Conservation (phyloP, 2,329 filamentous ascomycete species). For the Neoarthrinium moseri region DNA sequence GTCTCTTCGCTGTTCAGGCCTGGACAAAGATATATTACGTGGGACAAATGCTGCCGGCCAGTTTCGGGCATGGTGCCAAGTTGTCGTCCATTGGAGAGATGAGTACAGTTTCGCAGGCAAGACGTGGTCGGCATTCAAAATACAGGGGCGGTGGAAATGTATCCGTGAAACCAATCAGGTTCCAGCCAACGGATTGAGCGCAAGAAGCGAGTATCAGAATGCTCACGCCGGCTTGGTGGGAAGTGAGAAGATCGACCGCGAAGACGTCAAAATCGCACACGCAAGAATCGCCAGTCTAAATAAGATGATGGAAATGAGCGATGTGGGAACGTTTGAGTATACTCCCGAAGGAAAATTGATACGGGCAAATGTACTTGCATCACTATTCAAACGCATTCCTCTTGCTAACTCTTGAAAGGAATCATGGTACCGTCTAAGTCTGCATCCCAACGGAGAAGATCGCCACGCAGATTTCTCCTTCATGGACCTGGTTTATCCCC, state of each 20-base stretch:
- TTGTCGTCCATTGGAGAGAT: slow-evolving; percentile 6
- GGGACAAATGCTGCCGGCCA: not conserved
- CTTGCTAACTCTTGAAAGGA: not conserved
- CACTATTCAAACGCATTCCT: not conserved
- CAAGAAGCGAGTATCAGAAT: no score
- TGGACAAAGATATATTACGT: not conserved
- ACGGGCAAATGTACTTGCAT: slow-evolving; percentile 3
- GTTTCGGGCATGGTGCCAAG: slow-evolving; percentile 10
- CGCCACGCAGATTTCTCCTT: slow-evolving; percentile 7
- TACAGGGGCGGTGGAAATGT: slow-evolving; percentile 8
- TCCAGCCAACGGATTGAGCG: no score
- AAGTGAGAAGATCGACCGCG: no score
- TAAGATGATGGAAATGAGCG: slow-evolving; percentile 12
- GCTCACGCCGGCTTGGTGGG: no score
- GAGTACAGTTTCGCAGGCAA: slow-evolving; percentile 5
- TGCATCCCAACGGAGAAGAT: not conserved
- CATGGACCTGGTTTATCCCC: slow-evolving; percentile 12
- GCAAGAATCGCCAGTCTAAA: slow-evolving; percentile 6
- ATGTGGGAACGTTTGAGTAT: slow-evolving; percentile 12
- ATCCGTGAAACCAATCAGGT: no score
- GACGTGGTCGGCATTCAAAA: slow-evolving; percentile 10
- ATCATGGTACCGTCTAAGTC: slow-evolving; percentile 10
- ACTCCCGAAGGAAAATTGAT: slow-evolving; percentile 1
- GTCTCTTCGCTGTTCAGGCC: not conserved
- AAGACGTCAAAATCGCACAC: slow-evolving; percentile 8